Evolutionary conservation across 352 stramenopile genomes (phyloP).

Genomic region (Globisporangium cederbergense): DNA sequence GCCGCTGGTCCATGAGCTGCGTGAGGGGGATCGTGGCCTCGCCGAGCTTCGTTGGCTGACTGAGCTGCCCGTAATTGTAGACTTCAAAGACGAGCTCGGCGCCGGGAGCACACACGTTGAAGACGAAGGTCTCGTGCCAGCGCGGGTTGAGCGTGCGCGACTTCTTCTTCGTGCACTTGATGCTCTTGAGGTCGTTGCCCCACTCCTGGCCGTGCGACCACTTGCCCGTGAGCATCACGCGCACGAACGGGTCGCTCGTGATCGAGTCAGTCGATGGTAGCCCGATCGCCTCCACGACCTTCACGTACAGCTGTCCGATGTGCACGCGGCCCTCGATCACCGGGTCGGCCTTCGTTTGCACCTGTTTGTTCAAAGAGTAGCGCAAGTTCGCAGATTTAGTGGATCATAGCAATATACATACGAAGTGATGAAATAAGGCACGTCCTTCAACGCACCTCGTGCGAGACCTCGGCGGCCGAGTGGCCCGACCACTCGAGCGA

Average conservation of each 20-base stretch:
- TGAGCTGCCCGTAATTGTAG: slow-evolving; percentile 84
- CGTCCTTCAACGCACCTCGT: neutral
- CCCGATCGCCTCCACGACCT: slow-evolving; percentile 82
- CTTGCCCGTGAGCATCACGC: slow-evolving; percentile 79
- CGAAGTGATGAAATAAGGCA: no score
- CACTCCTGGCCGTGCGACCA: slow-evolving; percentile 86
- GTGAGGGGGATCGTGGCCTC: slow-evolving; percentile 69
- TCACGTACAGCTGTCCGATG: slow-evolving; percentile 85
- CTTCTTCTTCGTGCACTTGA: slow-evolving; percentile 86
- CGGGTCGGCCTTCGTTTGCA: slow-evolving; percentile 65
- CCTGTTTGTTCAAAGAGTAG: slow-evolving; percentile 17
- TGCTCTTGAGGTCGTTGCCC: slow-evolving; percentile 75
- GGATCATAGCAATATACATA: no score
- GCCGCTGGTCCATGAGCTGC: slow-evolving; percentile 82
- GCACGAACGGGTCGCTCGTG: slow-evolving; percentile 84
- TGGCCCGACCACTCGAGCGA: slow-evolving; percentile 83
- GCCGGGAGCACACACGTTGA: slow-evolving; percentile 83
- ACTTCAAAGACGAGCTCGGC: slow-evolving; percentile 80
- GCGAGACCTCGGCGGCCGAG: slow-evolving; percentile 54
- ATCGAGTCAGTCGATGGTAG: slow-evolving; percentile 85
- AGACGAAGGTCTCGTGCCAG: slow-evolving; percentile 87
- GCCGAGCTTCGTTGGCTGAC: slow-evolving; percentile 79
- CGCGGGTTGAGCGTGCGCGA: slow-evolving; percentile 81
- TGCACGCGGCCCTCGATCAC: slow-evolving; percentile 81
- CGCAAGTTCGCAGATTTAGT: neutral